Evolutionary conservation across 805 yeast genomes (phyloP), one percentile per base, ranked within the genome.

Genomic region (Hanseniaspora guilliermondii): DNA sequence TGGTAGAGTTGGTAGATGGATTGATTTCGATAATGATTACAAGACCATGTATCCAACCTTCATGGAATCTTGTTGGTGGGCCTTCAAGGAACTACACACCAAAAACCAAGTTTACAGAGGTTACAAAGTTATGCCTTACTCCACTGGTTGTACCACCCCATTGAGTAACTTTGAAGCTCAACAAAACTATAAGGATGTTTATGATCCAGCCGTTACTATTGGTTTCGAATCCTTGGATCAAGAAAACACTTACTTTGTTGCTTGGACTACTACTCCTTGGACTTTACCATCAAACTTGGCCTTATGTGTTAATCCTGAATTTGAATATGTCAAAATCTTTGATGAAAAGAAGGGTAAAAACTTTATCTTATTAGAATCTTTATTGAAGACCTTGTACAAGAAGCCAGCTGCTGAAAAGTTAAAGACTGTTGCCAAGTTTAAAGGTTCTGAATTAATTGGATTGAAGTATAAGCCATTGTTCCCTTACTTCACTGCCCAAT

Each of bases 211-310:
- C 11, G 89, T 94, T 49, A 88, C 96, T 57, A 71, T 93, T 61
- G 95, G 87, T 27, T 94, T 93, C 76, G 85, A 86, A 59, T 73
- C 86, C 55, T 72, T 77, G 33, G 85, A 80, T 58, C 94, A 89
- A 64, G 88, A 87, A 59, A 80, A 84, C 64, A 86, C 95, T 53
- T 74, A 78, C 60, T 74, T 93, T 60, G 89, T 93, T 39, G 97
- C 97, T 9, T 93, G 99, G 99, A 93, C 99, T 45, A 93, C 99
- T 57, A 93, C 99, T 25, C 99, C 99, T 53, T 93, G 99, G 99
- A 94, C 99, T 49, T 76, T 93, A 66, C 98, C 98, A 41, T 85
- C 96, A 30, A 91, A 93, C 69, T 72, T 93, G 67, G 91, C 89
- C 14, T 77, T 93, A 58, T 89, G 95, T 65, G 97, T 93, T 45